A percentile compares a stretch with the other conserved stretches of the same genome.
Evolutionary conservation across 306 rosid genomes (phyloP).

Genomic region (Vigna unguiculata): DNA sequence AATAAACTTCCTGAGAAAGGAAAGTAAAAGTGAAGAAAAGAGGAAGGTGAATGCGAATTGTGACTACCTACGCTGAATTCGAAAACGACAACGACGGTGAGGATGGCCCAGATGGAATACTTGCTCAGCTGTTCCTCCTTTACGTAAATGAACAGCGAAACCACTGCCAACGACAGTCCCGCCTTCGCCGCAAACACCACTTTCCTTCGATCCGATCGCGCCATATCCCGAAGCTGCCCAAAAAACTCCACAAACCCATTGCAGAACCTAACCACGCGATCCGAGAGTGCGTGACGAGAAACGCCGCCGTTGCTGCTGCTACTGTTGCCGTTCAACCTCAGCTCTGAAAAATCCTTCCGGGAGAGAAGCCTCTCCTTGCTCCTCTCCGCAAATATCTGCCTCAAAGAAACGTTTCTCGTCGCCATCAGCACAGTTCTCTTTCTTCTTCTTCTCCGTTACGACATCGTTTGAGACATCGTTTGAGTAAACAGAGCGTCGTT

Average conservation of each 20-base stretch:
- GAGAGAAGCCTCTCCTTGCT: constrained; percentile 62
- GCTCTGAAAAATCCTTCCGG: constrained; percentile 38
- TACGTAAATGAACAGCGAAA: constrained; percentile 57
- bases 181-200: constrained; percentile 58
- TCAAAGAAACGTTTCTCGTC: constrained; percentile 53
- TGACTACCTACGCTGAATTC: constrained; percentile 72
- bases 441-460: background rate
- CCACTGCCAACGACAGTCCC: constrained; percentile 56
- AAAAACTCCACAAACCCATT: background rate
- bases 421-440: constrained; percentile 50
- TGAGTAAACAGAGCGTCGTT: background rate
- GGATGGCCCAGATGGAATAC: constrained; percentile 71
- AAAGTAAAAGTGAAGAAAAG: background rate
- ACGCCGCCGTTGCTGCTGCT: background rate
- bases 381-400: constrained; percentile 60
- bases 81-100: constrained; percentile 70
- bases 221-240: constrained; percentile 42
- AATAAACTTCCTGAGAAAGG: background rate
- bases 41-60: background rate
- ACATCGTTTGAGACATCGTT: background rate
- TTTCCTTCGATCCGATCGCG: constrained; percentile 63
- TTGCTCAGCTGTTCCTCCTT: constrained; percentile 43
- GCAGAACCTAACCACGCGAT: background rate
- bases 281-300: background rate
- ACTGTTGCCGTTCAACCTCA: background rate